phyloP scores from a whole-genome alignment of 2,329 filamentous ascomycete genomes.

The Arthrobotrys sinensis region DNA sequence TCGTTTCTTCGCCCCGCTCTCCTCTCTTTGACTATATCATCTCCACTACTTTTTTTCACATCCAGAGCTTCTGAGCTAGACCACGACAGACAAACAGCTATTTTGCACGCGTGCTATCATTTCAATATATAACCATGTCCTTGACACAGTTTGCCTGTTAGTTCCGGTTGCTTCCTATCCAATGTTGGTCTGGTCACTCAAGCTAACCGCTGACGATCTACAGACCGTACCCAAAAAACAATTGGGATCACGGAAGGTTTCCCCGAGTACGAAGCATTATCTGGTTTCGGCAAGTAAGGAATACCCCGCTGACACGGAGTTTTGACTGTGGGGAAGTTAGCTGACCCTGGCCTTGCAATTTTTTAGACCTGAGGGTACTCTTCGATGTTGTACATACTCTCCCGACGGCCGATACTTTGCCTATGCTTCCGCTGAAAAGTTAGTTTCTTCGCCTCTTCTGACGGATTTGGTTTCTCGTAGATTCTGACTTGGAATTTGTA shows the following conservation, averaged over 20 bases:
- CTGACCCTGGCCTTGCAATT: constrained; percentile 55
- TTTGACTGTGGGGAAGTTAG: constrained; percentile 12
- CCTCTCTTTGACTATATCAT: constrained; percentile 14
- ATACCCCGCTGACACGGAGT: constrained; percentile 2
- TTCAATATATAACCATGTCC: constrained; percentile 44
- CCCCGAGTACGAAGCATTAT: constrained; percentile 86
- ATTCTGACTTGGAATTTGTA: constrained; percentile 65
- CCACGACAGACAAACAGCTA: constrained; percentile 14
- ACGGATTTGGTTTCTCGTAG: constrained; percentile 20
- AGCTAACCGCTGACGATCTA: constrained; percentile 42
- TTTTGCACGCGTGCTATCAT: constrained; percentile 44
- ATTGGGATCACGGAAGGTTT: constrained; percentile 94
- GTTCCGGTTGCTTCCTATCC: constrained; percentile 46
- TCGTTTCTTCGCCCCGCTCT: constrained; percentile 6
- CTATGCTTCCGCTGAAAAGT: constrained; percentile 87
- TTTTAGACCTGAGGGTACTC: constrained; percentile 87
- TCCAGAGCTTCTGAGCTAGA: constrained; percentile 29
- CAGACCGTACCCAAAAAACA: constrained; percentile 90
- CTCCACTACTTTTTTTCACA: constrained; percentile 3
- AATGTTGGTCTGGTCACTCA: constrained; percentile 20
- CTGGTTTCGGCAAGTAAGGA: constrained; percentile 78
- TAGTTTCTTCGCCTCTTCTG: constrained; percentile 64
- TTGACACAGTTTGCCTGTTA: constrained; percentile 64
- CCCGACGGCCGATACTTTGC: constrained; percentile 96
- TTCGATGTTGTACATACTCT: constrained; percentile 95